Evolutionary conservation across 352 stramenopile species (phyloP).

Genomic region (Phytophthora pluvialis): DNA sequence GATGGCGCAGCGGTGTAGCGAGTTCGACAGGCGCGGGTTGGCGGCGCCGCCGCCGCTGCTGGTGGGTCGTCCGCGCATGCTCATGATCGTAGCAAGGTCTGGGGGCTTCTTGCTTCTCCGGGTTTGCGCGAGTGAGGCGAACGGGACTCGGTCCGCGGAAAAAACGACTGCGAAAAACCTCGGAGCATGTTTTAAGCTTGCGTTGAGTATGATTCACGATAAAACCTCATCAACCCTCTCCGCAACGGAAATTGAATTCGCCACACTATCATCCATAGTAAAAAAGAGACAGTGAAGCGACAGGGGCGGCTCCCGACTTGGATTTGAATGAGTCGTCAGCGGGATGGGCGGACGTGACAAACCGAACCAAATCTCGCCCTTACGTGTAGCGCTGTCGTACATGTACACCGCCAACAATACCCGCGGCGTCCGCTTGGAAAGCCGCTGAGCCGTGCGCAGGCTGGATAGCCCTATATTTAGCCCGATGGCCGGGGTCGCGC

Average conservation of each 20-base stretch:
- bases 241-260: slow-evolving; percentile 29
- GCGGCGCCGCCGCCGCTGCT: slow-evolving; percentile 14
- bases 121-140: slow-evolving; percentile 21
- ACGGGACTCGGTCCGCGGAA: background rate
- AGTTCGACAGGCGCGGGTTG: slow-evolving; percentile 47
- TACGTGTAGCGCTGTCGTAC: background rate
- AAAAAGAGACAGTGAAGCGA: slow-evolving; percentile 34
- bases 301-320: background rate
- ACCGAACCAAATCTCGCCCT: background rate
- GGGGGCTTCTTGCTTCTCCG: slow-evolving; percentile 17
- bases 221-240: slow-evolving; percentile 16
- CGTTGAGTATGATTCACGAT: background rate
- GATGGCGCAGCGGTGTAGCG: slow-evolving; percentile 79
- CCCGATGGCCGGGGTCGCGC: no score
- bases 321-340: slow-evolving; percentile 4
- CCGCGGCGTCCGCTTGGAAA: background rate
- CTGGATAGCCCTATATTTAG: no score
- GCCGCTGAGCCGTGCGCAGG: background rate
- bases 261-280: slow-evolving; percentile 14
- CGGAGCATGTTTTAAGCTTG: slow-evolving; percentile 6
- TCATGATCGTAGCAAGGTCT: slow-evolving; percentile 22
- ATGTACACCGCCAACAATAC: background rate
- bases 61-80: slow-evolving; percentile 28
- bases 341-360: slow-evolving; percentile 2
- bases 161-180: slow-evolving; percentile 29